Evolutionary conservation across 2,329 filamentous ascomycete genomes (phyloP).

Genomic region (Helotiales sp.): DNA sequence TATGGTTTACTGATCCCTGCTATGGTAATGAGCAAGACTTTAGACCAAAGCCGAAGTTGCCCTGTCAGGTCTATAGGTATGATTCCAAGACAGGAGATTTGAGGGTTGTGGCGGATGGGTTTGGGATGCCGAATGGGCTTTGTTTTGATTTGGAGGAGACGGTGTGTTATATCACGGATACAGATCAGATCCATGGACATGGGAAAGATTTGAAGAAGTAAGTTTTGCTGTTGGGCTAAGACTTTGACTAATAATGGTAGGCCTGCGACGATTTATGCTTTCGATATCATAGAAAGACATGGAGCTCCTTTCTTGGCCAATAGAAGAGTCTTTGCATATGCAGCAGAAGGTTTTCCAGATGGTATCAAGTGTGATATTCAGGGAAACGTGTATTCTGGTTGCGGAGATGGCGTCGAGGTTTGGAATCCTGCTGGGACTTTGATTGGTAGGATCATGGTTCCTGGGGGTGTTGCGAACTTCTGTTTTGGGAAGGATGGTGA

Average conservation of each 20-base stretch:
- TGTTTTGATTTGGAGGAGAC: slow-evolving; percentile 37
- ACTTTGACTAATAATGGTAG: slow-evolving; percentile 11
- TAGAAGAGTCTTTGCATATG: slow-evolving; percentile 52
- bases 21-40: slow-evolving; percentile 47
- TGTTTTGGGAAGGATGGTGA: slow-evolving; percentile 46
- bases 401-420: slow-evolving; percentile 50
- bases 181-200: slow-evolving; percentile 33
- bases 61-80: slow-evolving; percentile 50
- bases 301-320: slow-evolving; percentile 46
- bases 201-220: slow-evolving; percentile 36
- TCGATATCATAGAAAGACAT: slow-evolving; percentile 42
- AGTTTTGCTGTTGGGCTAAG: neutral
- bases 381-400: slow-evolving; percentile 55
- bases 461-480: slow-evolving; percentile 47
- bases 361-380: slow-evolving; percentile 51
- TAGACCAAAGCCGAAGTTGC: slow-evolving; percentile 44
- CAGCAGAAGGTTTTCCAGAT: slow-evolving; percentile 45
- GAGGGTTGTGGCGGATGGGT: slow-evolving; percentile 48
- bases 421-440: slow-evolving; percentile 46
- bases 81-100: slow-evolving; percentile 42
- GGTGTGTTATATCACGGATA: slow-evolving; percentile 47
- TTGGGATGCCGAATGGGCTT: slow-evolving; percentile 42
- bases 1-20: slow-evolving; percentile 52
- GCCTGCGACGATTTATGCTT: slow-evolving; percentile 45
- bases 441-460: slow-evolving; percentile 44